A percentile compares a stretch with the other conserved stretches of the same genome.
Evolutionary conservation across 192 early-diverging fungal species (phyloP).

Genomic region (Rhizoclosmatium globosum): DNA sequence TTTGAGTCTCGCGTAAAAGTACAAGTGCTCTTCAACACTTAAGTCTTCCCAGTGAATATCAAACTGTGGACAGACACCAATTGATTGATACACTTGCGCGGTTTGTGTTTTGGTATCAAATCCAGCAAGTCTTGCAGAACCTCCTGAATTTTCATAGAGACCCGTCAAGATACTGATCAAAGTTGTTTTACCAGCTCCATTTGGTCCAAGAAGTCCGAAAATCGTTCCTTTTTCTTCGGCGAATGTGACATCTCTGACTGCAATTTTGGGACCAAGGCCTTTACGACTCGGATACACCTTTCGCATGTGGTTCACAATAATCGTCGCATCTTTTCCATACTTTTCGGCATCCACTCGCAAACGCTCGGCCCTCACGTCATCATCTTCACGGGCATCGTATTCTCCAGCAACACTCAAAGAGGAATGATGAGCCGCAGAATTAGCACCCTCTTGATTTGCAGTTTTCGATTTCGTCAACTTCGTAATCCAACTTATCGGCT

Average conservation of each 20-base stretch:
- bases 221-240: slow-evolving; percentile 65
- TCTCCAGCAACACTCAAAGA: slow-evolving; percentile 44
- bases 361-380: slow-evolving; percentile 70
- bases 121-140: slow-evolving; percentile 67
- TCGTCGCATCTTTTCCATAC: slow-evolving; percentile 47
- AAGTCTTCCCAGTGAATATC: slow-evolving; percentile 81
- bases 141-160: slow-evolving; percentile 65
- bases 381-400: slow-evolving; percentile 57
- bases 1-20: slow-evolving; percentile 79
- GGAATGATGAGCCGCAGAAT: not conserved
- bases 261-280: slow-evolving; percentile 56
- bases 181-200: slow-evolving; percentile 78
- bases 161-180: slow-evolving; percentile 79
- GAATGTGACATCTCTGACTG: slow-evolving; percentile 72
- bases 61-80: slow-evolving; percentile 81
- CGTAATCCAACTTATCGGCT: slow-evolving; percentile 49
- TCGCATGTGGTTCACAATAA: slow-evolving; percentile 68
- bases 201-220: slow-evolving; percentile 68
- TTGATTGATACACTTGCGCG: slow-evolving; percentile 64
- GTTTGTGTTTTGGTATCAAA: slow-evolving; percentile 65
- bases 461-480: slow-evolving; percentile 50
- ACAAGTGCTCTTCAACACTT: slow-evolving; percentile 74
- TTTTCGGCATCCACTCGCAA: slow-evolving; percentile 52
- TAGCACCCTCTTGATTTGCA: not conserved
- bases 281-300: slow-evolving; percentile 59